phyloP scores from a whole-genome alignment of 331 rosid species.

The Quercus lobata region DNA sequence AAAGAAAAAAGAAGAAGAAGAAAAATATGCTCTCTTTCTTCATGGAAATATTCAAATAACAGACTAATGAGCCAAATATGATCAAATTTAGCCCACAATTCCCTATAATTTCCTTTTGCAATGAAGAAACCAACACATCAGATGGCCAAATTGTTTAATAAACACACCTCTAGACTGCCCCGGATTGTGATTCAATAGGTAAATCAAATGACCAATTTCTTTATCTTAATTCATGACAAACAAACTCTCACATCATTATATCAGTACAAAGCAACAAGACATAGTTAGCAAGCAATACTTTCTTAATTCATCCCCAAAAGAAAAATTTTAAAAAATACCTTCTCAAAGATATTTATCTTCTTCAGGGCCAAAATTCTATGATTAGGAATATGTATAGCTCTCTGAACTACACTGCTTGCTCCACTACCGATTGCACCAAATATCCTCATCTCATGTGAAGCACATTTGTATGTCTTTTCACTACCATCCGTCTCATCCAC shows the following conservation, averaged over 20 bases:
- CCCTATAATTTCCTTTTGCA: not conserved
- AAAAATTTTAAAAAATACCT: conserved; percentile 34
- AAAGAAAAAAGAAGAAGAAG: too few relatives aligned
- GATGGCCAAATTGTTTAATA: not conserved
- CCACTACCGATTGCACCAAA: conserved; percentile 98
- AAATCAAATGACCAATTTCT: not conserved
- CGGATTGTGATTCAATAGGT: not conserved
- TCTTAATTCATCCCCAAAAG: conserved; percentile 37
- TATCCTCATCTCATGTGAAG: conserved; percentile 83
- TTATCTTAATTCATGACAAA: not conserved
- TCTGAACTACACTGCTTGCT: conserved; percentile 94
- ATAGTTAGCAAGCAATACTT: conserved; percentile 36
- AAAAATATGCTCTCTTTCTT: not conserved
- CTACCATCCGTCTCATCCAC: conserved; percentile 41
- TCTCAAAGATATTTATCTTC: conserved; percentile 95
- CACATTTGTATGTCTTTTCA: conserved; percentile 78
- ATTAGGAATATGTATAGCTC: conserved; percentile 86
- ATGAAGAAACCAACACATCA: not conserved
- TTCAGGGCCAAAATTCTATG: conserved; percentile 84
- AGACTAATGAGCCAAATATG: not conserved
- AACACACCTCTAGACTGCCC: not conserved
- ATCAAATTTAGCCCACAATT: not conserved
- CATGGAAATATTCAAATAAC: not conserved
- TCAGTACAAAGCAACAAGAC: not conserved
- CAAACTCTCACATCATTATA: not conserved